Base-by-base conservation (phyloP, 106 monocot species). In the Dioscorea dumetorum region DNA sequence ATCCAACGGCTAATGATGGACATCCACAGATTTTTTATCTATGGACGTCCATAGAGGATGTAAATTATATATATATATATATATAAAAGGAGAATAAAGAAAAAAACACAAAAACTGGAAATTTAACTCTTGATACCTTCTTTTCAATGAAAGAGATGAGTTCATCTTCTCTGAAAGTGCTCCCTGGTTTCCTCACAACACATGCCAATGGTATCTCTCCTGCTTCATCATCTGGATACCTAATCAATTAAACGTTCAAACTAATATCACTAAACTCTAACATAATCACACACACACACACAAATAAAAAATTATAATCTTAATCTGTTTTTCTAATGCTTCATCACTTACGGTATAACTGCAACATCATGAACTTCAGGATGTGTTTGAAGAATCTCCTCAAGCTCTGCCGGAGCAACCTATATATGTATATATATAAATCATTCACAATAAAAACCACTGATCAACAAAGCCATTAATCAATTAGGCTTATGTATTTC, bases 181-280 rank as follows among this genome's bases (percentile, higher is more conserved):
- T 78, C 21, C 80, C 87, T 23, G 52, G 54, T 67, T 75, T 80
- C 58, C 76, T 74, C 59, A 94, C 87, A 14, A 90, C 74, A 22
- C 81, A 94, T 57, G 94, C 94, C 82, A 90, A 69, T 2, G 94
- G 90, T 17, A 94, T 87, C 71, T 94, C 84, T 58, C 94, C 94
- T 14, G 82, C 90, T 61, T 85, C 90, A 57, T 87, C 83, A 63
- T 90, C 73, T 21, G 94, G 87, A 59, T 79, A 56, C 72, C 87
- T 83, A 18, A 14, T n/a, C n/a, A n/a, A n/a, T 54, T 54, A 54
- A 54, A 16, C 8, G 18, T 18, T 19, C 19, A 54, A 54, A 18
- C 54, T 8, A 54, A 54, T 54, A 54, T 54, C 54, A 54, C 54
- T 3, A 54, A 18, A 54, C 54, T 54, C 19, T 54, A 8, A 8